Evolutionary conservation across 2,329 filamentous ascomycete species (phyloP), one percentile per base, ranked within the genome.

Genomic region (Zalaria obscura): DNA sequence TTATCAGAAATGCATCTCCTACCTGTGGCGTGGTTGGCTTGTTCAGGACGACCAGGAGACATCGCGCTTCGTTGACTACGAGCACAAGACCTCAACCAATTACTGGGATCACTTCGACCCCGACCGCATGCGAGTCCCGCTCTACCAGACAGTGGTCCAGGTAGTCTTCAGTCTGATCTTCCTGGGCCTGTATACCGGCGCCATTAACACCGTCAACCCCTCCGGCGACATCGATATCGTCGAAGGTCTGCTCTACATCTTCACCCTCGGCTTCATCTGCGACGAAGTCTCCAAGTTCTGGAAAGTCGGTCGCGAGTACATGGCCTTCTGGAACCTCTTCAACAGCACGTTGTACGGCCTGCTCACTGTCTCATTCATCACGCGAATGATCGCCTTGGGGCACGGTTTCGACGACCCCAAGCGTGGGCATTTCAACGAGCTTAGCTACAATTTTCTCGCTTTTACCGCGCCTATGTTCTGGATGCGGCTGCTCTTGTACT

Each of bases 291-390:
- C 78, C 56, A 98, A 98, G 61, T 75, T 95, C 51, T 94, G 85
- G 76, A 98, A 98, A 59, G 83, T 94, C 9, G 91, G 91, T 6
- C 76, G 83, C 47, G 83, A 82, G 53, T 96, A 96, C 55, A 71
- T 98, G 42, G 81, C 85, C 18, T 98, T 98, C 60, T 96, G 91
- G 91, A 95, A 94, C 54, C 83, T 83, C 25, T 94, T 98, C 68
- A 98, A 98, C 61, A 73, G 75, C 26, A 71, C 80, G 0, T 70
- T 98, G 0, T 98, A 98, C 60, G 62, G 73, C 0, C 68, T 96
- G 1, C 69, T 98, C 29, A 75, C 78, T 0, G 74, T 83, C 3
- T 93, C 85, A 3, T 80, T 98, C 48, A 65, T 83, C 35, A 66
- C 88, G 32, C 81, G 91, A 29, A 73, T 93, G 51, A 70, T 93